Percentiles rank a stretch among this genome's conserved stretches.
These are phyloP conservation scores for Physaria fendleri DNA, from an alignment of 345 rosid species.

Conservation along the genomic window DNA sequence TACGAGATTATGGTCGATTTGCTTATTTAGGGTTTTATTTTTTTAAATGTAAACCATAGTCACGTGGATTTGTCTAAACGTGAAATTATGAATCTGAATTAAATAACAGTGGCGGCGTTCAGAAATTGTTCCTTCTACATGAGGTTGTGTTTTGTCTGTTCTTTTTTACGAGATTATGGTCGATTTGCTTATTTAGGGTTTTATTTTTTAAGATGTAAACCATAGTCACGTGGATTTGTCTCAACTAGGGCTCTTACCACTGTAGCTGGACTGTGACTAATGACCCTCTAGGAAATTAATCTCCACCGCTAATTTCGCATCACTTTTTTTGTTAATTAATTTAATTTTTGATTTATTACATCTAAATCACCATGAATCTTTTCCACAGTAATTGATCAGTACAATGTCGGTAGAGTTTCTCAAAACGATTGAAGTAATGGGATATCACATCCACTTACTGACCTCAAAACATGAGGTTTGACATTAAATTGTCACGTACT, in stretches of 20 bases:
- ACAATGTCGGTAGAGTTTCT: not conserved
- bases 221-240: constrained; percentile 34
- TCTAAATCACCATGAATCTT: not conserved
- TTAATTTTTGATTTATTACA: not conserved
- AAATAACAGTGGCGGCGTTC: constrained; percentile 31
- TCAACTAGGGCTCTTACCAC: constrained; percentile 25
- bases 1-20: constrained; percentile 34
- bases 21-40: constrained; percentile 21
- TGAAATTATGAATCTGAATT: constrained; percentile 26
- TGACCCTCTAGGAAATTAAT: constrained; percentile 13
- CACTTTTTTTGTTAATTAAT: not conserved
- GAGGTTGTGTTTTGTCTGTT: constrained; percentile 33
- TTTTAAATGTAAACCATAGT: constrained; percentile 7
- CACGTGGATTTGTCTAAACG: too few species aligned
- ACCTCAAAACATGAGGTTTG: not conserved
- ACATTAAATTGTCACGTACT: not conserved
- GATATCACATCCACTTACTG: not conserved
- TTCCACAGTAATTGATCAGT: not conserved
- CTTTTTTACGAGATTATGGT: constrained; percentile 35
- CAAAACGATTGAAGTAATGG: not conserved
- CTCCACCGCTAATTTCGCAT: not conserved
- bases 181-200: constrained; percentile 30
- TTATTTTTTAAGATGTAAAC: constrained; percentile 1
- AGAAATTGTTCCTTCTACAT: constrained; percentile 36
- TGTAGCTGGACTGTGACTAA: constrained; percentile 26